A percentile compares a stretch with the other conserved stretches of the same genome.
Conservation (phyloP, 257 asterid genomes). For the Lithospermum erythrorhizon region DNA sequence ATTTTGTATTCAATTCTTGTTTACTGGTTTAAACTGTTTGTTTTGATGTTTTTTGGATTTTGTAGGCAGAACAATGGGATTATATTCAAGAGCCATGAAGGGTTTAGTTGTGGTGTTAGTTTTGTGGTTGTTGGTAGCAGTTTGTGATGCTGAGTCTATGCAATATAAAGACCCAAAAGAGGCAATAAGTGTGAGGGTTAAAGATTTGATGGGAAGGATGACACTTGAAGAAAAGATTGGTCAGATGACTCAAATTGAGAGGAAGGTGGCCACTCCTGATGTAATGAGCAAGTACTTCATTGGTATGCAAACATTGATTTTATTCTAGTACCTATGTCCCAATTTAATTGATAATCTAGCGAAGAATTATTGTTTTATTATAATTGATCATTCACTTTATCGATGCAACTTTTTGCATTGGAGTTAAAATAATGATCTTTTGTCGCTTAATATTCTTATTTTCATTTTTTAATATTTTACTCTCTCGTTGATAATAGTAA, state of each 20-base stretch:
- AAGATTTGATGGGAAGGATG: conserved; percentile 16
- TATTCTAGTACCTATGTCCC: too few relatives aligned
- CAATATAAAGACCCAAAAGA: conserved; percentile 15
- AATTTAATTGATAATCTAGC: too few relatives aligned
- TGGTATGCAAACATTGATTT: background rate
- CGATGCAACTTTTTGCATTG: too few relatives aligned
- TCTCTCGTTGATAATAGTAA: too few relatives aligned
- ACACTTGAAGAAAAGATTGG: conserved; percentile 17
- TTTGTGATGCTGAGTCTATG: background rate
- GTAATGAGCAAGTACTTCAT: conserved; percentile 11
- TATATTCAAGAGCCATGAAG: background rate
- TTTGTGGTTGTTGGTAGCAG: background rate
- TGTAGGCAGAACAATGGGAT: conserved; percentile 1
- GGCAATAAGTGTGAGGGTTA: background rate
- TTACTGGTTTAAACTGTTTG: background rate
- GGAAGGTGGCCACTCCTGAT: conserved; percentile 4
- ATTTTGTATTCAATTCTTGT: background rate
- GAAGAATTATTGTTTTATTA: too few relatives aligned
- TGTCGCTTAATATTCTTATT: too few relatives aligned
- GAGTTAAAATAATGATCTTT: too few relatives aligned
- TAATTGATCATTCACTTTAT: too few relatives aligned
- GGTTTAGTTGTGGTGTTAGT: conserved; percentile 1
- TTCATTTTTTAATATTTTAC: too few relatives aligned
- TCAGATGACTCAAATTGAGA: conserved; percentile 19
- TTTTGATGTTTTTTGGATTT: background rate